These are phyloP conservation scores for Fusarium anguioides DNA, from an alignment of 2,329 filamentous ascomycete species.

Conservation along the genomic window DNA sequence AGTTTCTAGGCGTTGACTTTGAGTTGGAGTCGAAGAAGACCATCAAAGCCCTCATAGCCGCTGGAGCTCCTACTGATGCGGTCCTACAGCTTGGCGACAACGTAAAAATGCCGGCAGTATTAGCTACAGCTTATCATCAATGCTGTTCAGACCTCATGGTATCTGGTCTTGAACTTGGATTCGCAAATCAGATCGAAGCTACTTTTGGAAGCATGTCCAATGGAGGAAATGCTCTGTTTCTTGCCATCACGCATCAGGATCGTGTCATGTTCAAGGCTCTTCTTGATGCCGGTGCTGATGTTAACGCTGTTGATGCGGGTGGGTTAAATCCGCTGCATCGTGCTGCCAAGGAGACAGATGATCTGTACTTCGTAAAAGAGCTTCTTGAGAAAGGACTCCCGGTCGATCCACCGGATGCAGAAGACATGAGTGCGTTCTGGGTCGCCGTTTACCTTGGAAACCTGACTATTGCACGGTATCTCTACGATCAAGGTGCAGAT, in stretches of 20 bases:
- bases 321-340: not conserved
- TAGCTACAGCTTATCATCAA: slow-evolving; percentile 2
- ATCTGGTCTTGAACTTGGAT: not conserved
- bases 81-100: not conserved
- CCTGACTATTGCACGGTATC: not conserved
- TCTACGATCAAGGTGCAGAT: not conserved
- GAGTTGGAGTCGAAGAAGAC: slow-evolving; percentile 2
- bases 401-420: not conserved
- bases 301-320: not conserved
- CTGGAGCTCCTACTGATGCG: not conserved
- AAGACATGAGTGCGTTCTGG: not conserved
- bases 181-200: not conserved
- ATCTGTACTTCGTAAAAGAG: not conserved
- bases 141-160: not conserved
- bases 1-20: not conserved
- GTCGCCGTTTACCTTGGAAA: not conserved
- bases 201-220: not conserved
- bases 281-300: not conserved
- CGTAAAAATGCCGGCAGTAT: not conserved
- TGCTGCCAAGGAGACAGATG: slow-evolving; percentile 2
- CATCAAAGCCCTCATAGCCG: not conserved
- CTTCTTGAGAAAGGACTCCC: not conserved
- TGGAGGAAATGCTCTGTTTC: not conserved
- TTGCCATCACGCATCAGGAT: not conserved
- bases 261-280: slow-evolving; percentile 3